Conservation (phyloP, 1,284 basidiomycete species). For the Puccinia polysora region DNA sequence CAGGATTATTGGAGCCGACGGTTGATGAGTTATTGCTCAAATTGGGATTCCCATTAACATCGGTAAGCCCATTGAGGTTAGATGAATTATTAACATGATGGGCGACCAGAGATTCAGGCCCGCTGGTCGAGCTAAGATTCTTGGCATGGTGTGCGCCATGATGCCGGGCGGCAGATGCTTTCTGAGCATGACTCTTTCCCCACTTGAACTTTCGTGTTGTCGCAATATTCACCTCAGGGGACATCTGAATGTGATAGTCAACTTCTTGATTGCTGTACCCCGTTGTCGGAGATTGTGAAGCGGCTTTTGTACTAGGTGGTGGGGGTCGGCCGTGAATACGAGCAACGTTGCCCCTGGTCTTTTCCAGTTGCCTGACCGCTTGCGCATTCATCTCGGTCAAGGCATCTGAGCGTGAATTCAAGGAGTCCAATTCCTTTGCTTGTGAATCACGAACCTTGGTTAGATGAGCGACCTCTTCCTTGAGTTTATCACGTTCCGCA, state of each 20-base stretch:
- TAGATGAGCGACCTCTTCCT: conserved; percentile 25
- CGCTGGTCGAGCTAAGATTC: conserved; percentile 16
- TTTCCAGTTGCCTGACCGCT: conserved; percentile 27
- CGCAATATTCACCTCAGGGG: conserved; percentile 36
- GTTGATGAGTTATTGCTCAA: not conserved
- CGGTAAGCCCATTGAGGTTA: not conserved
- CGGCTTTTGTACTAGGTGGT: not conserved
- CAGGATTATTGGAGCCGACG: not conserved
- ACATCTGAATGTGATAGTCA: conserved; percentile 1
- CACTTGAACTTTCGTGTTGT: conserved; percentile 41
- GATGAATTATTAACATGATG: not conserved
- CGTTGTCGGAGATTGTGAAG: not conserved
- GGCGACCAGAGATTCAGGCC: not conserved
- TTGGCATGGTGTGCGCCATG: conserved; percentile 14
- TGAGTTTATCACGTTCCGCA: conserved; percentile 19
- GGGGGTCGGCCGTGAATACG: not conserved
- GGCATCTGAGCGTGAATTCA: conserved; percentile 15
- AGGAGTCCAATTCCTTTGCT: conserved; percentile 6
- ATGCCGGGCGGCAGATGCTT: conserved; percentile 3
- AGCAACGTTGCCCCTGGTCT: not conserved
- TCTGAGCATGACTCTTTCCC: conserved; percentile 34
- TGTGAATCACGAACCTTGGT: conserved; percentile 16
- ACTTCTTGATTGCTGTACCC: not conserved
- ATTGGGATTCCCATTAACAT: not conserved
- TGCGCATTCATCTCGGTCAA: conserved; percentile 19